Conservation (phyloP, 495 filamentous ascomycete genomes). For the Apiosordaria backusii region DNA sequence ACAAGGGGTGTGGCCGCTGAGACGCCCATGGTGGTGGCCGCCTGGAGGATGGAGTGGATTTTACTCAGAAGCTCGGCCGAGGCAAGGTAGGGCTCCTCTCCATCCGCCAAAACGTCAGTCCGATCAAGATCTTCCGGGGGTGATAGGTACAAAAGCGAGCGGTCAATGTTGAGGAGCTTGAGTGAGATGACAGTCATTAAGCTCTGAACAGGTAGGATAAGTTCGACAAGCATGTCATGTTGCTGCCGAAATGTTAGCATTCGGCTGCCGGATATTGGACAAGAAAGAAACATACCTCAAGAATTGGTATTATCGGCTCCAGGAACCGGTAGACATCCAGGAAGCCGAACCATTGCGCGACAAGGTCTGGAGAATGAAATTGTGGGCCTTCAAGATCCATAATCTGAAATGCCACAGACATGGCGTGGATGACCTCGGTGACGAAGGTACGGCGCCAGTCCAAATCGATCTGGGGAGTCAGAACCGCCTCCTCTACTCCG, state of each 20-base stretch:
- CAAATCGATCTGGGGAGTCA: slow-evolving; percentile 51
- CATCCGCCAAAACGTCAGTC: slow-evolving; percentile 26
- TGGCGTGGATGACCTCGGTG: slow-evolving; percentile 65
- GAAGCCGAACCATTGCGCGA: slow-evolving; percentile 68
- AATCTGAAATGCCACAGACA: slow-evolving; percentile 70
- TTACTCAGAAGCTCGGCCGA: slow-evolving; percentile 58
- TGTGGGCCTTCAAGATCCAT: slow-evolving; percentile 54
- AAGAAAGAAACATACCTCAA: slow-evolving; percentile 31
- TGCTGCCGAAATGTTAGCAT: no score
- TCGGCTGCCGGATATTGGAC: no score
- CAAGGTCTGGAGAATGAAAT: slow-evolving; percentile 55
- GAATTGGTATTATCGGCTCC: slow-evolving; percentile 28
- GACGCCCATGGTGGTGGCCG: slow-evolving; percentile 45
- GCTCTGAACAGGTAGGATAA: slow-evolving; percentile 60
- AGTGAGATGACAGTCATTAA: slow-evolving; percentile 71
- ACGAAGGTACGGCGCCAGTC: slow-evolving; percentile 61
- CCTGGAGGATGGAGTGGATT: slow-evolving; percentile 59
- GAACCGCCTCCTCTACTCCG: slow-evolving; percentile 25
- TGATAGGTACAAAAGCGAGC: slow-evolving; percentile 42
- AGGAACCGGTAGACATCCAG: slow-evolving; percentile 64
- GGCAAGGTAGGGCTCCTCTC: slow-evolving; percentile 56
- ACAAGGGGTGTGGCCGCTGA: slow-evolving; percentile 60
- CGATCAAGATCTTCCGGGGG: slow-evolving; percentile 31
- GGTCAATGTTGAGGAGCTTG: slow-evolving; percentile 65
- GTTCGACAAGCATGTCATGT: slow-evolving; percentile 47